Conservation (phyloP, 2,329 filamentous ascomycete species). For the Colletotrichum chlorophyti region DNA sequence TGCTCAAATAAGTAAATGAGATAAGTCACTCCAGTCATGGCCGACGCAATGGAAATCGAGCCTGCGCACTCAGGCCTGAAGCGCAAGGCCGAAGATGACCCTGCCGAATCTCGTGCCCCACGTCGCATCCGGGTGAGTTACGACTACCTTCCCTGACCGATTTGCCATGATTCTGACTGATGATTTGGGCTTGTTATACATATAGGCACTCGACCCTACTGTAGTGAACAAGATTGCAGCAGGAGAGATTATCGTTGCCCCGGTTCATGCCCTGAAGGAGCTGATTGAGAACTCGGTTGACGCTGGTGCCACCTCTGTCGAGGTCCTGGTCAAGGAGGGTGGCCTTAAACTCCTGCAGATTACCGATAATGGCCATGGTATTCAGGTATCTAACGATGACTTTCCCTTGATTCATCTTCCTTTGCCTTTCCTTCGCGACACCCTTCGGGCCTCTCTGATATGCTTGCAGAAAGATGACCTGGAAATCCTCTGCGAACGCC, state of each 20-base stretch:
- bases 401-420: neutral
- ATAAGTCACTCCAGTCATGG: slow-evolving; percentile 38
- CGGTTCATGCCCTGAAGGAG: slow-evolving; percentile 95
- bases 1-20: too few relatives aligned
- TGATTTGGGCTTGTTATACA: too few relatives aligned
- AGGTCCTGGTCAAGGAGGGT: slow-evolving; percentile 92
- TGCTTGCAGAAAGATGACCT: slow-evolving; percentile 96
- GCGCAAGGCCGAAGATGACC: slow-evolving; percentile 52
- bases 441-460: slow-evolving; percentile 35
- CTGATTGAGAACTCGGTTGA: slow-evolving; percentile 97
- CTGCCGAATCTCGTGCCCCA: slow-evolving; percentile 45
- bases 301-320: slow-evolving; percentile 90
- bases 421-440: neutral
- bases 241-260: slow-evolving; percentile 97
- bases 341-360: slow-evolving; percentile 95
- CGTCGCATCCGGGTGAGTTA: slow-evolving; percentile 57
- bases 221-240: slow-evolving; percentile 99
- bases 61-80: slow-evolving; percentile 54
- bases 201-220: slow-evolving; percentile 82
- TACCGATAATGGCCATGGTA: slow-evolving; percentile 95
- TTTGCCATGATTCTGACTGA: slow-evolving; percentile 6
- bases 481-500: slow-evolving; percentile 90
- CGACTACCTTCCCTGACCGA: slow-evolving; percentile 3
- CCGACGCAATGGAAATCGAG: slow-evolving; percentile 49
- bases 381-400: slow-evolving; percentile 66